A percentile compares a stretch with the other conserved stretches of the same genome.
Conservation (phyloP, 2,329 filamentous ascomycete genomes). For the Trichocomaceae sp. region DNA sequence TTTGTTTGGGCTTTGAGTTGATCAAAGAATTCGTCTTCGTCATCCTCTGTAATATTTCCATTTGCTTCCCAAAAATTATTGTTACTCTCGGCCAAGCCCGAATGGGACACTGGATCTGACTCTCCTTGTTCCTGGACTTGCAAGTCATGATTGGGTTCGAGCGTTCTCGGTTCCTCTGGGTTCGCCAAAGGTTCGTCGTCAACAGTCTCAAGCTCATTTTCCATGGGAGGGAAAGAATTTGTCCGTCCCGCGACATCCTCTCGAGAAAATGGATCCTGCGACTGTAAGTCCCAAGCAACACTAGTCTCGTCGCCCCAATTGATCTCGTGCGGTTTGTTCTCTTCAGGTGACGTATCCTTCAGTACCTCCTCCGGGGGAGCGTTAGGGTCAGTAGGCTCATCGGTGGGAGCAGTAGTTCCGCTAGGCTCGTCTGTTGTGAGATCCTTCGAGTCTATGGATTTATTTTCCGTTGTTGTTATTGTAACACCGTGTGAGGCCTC, state of each 20-base stretch:
- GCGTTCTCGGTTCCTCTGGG: neutral
- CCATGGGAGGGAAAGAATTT: conserved; percentile 16
- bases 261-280: conserved; percentile 13
- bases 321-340: conserved; percentile 1
- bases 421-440: neutral
- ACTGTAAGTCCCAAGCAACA: neutral
- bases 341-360: neutral
- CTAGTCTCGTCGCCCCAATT: conserved; percentile 8
- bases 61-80: conserved; percentile 38
- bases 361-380: neutral
- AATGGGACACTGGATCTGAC: conserved; percentile 4
- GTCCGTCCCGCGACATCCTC: conserved; percentile 13
- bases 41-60: conserved; percentile 41
- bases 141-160: neutral
- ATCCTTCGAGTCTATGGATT: neutral
- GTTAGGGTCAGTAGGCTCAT: neutral
- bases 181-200: neutral
- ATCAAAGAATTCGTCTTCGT: conserved; percentile 56
- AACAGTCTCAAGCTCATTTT: neutral
- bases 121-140: neutral
- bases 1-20: conserved; percentile 41
- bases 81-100: conserved; percentile 14
- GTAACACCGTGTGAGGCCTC: neutral
- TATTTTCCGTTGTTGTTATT: neutral
- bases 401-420: neutral